Base-by-base conservation (phyloP, 108 stramenopile species). In the Skeletonema grethae region DNA sequence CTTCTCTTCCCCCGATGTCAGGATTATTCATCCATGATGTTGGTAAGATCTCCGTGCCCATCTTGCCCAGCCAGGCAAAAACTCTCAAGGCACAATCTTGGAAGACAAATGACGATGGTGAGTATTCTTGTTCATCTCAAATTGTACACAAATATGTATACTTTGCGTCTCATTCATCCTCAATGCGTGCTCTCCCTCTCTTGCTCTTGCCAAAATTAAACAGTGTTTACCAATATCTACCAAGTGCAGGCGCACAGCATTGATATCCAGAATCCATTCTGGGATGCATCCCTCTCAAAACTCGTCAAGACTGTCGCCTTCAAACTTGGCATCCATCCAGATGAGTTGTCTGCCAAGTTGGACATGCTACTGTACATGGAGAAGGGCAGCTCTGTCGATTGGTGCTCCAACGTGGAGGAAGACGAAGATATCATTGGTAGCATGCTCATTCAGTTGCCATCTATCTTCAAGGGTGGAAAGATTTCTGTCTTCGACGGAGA, bases 361-460 rank as follows among this genome's bases (percentile, higher is more conserved):
- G 63, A 64, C 15, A 55, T 55, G 63, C n/a, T 64, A n/a, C 63
- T 64, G 50, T 39, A 39, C 15, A 55, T 64, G 48, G 48, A 64
- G 63, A 48, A 55, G 12, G 63, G 63, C 15, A 64, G 63, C 50
- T 55, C 24, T 24, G 48, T 64, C n/a, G 50, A 64, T 48, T 25
- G 63, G 63, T 64, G 63, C n/a, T 16, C 48, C 8, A 10, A 64
- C 38, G 43, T 39, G 24, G 63, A 64, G 4, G 63, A 64, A 15
- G 63, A 64, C 7, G 63, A 55, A 11, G 22, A 64, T 13, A 46
- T 64, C 12, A n/a, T 64, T 4, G 63, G 63, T 5, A 64, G 45
- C 5, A 24, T 64, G 48, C 50, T 64, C 63, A 39, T 64, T 18
- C 63, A 64, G 63, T 10, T 64, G 16, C 63, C 63, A 56, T 64